phyloP scores from a whole-genome alignment of 2,329 filamentous ascomycete species.

The Nothophaeocryptopus gaeumannii region DNA sequence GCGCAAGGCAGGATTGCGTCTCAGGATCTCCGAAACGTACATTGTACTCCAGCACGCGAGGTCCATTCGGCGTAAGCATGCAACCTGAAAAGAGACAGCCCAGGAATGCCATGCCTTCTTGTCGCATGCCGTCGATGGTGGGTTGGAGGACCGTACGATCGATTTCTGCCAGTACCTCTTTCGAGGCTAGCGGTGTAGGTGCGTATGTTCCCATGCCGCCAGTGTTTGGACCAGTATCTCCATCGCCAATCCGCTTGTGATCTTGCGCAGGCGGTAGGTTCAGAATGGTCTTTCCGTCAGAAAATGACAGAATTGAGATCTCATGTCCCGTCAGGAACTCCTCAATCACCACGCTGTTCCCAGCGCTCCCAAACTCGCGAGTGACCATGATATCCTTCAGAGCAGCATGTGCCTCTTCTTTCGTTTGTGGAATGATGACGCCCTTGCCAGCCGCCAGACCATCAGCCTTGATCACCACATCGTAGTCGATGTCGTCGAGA shows the following conservation, averaged over 20 bases:
- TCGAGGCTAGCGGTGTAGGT: constrained; percentile 55
- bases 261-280: constrained; percentile 90
- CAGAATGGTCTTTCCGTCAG: constrained; percentile 79
- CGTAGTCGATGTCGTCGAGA: constrained; percentile 66
- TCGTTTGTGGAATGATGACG: constrained; percentile 80
- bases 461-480: constrained; percentile 89
- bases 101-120: constrained; percentile 67
- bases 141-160: constrained; percentile 82
- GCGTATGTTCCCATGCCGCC: constrained; percentile 98
- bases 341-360: constrained; percentile 90
- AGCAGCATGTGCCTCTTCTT: constrained; percentile 76
- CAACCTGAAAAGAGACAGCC: constrained; percentile 85
- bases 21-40: constrained; percentile 91
- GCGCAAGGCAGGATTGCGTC: constrained; percentile 78
- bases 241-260: constrained; percentile 92
- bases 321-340: constrained; percentile 91
- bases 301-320: constrained; percentile 85
- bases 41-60: constrained; percentile 88
- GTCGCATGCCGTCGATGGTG: constrained; percentile 82
- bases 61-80: constrained; percentile 81
- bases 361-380: constrained; percentile 80
- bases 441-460: constrained; percentile 93
- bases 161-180: constrained; percentile 70
- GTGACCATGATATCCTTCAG: constrained; percentile 88
- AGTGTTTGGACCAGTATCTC: constrained; percentile 87